Evolutionary conservation across 768 basidiomycete genomes (phyloP).

Genomic region (Boletellus ananiceps): DNA sequence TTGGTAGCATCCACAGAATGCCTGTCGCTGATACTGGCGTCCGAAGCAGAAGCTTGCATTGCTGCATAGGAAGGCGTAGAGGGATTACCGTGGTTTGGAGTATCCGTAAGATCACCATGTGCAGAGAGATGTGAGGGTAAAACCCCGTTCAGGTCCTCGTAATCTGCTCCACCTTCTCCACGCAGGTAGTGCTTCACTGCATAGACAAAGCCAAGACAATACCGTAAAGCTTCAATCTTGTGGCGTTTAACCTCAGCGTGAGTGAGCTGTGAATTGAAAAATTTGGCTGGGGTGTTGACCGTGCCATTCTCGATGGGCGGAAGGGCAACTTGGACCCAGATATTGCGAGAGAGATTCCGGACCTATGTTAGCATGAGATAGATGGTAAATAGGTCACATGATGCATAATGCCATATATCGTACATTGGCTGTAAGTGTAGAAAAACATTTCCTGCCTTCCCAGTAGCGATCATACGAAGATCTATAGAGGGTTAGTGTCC

Average conservation of each 20-base stretch:
- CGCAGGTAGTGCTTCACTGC: conserved; percentile 80
- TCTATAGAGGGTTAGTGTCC: conserved; percentile 31
- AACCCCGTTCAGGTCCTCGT: conserved; percentile 61
- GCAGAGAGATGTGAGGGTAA: conserved; percentile 59
- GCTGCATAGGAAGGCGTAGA: conserved; percentile 41
- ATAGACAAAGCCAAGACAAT: conserved; percentile 65
- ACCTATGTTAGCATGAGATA: conserved; percentile 31
- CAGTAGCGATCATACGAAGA: conserved; percentile 86
- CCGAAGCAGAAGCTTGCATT: conserved; percentile 31
- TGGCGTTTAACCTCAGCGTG: conserved; percentile 50
- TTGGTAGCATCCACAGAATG: conserved; percentile 53
- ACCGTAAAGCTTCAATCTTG: conserved; percentile 68
- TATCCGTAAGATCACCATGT: conserved; percentile 41
- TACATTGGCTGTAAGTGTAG: conserved; percentile 61
- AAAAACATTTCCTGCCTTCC: conserved; percentile 87
- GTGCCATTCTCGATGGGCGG: conserved; percentile 50
- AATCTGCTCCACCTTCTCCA: conserved; percentile 71
- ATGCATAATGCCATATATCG: conserved; percentile 3
- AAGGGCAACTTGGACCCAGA: conserved; percentile 76
- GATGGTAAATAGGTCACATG: background rate
- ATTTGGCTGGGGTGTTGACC: conserved; percentile 47
- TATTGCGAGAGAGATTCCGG: conserved; percentile 69
- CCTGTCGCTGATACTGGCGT: conserved; percentile 18
- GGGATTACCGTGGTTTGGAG: conserved; percentile 28
- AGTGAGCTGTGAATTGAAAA: conserved; percentile 42